Evolutionary conservation across 495 filamentous ascomycete species (phyloP).

Genomic region (Penicillium cinerascens): DNA sequence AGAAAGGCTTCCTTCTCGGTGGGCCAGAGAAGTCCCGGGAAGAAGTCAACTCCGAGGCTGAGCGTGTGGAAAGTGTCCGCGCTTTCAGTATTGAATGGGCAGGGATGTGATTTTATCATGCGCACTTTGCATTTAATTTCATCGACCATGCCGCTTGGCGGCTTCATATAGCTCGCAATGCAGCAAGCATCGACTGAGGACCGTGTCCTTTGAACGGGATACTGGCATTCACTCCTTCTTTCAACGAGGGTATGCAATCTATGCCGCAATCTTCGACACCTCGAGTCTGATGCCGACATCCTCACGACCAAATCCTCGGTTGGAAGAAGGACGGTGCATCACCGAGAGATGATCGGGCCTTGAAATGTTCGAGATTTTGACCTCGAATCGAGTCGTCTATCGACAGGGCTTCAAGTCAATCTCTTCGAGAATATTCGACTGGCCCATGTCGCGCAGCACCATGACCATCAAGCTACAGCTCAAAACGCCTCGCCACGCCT

Average conservation of each 20-base stretch:
- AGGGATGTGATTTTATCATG: slow-evolving; percentile 59
- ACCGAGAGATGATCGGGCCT: background rate
- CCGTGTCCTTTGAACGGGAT: background rate
- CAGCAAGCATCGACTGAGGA: background rate
- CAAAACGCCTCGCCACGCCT: background rate
- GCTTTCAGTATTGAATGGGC: slow-evolving; percentile 82
- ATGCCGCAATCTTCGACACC: background rate
- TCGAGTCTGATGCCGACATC: background rate
- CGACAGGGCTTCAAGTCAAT: background rate
- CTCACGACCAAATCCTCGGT: background rate
- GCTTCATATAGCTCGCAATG: background rate
- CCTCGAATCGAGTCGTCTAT: background rate
- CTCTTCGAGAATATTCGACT: background rate
- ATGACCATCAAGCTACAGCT: background rate
- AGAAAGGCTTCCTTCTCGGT: slow-evolving; percentile 90
- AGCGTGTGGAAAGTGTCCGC: slow-evolving; percentile 43
- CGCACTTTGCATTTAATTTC: background rate
- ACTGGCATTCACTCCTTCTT: background rate
- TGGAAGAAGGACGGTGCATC: background rate
- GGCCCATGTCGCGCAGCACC: background rate
- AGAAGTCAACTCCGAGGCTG: slow-evolving; percentile 20
- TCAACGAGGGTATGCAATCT: background rate
- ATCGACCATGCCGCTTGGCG: background rate
- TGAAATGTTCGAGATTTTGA: background rate
- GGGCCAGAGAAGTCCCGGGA: slow-evolving; percentile 46